Base-by-base conservation (phyloP, 768 basidiomycete species). In the Tylopilus cervinicoccineus region DNA sequence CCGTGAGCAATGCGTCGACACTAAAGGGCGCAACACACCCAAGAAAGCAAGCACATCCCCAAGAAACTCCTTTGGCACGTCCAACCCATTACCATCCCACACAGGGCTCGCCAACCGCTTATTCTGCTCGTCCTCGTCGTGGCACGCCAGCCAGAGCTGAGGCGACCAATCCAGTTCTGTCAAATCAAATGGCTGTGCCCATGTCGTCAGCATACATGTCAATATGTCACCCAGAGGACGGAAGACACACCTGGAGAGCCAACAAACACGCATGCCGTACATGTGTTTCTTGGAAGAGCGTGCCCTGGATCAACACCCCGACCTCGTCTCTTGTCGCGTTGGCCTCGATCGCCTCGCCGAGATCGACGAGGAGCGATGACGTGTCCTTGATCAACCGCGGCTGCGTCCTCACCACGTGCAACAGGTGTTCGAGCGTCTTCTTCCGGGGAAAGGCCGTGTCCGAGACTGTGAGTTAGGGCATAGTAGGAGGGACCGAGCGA, bases 1-100 rank as follows among this genome's bases (percentile, higher is more conserved):
- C 6, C 4, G 6, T n/a, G 19, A 1, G 39, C 4, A n/a, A 34
- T 3, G n/a, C 14, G 3, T 26, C n/a, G n/a, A n/a, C n/a, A n/a
- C n/a, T n/a, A n/a, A n/a, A n/a, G n/a, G 7, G n/a, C 5, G 5
- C 16, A 6, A 59, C 58, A 1, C 63, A 91, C 93, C 86, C 16
- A 97, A 74, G 58, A 81, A 89, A 0, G 63, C 64, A 11, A 88
- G 60, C 12, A 98, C 70, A 38, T 75, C 73, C 1, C 65, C 61
- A 0, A 91, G 64, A 20, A 55, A 81, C 6, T 65, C 65, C 54
- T 92, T 89, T 0, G 87, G 80, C 10, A 94, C 80, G 58, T 96
- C 92, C 31, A 97, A 66, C 5, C 91, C 94, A 54, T 98, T 98
- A 53, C 97, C 96, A 46, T 96, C 95, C 94, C 94, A 98, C 10